Percentiles rank a stretch among this genome's conserved stretches.
Conservation (phyloP, 2,329 filamentous ascomycete species). For the Tolypocladium tropicale region DNA sequence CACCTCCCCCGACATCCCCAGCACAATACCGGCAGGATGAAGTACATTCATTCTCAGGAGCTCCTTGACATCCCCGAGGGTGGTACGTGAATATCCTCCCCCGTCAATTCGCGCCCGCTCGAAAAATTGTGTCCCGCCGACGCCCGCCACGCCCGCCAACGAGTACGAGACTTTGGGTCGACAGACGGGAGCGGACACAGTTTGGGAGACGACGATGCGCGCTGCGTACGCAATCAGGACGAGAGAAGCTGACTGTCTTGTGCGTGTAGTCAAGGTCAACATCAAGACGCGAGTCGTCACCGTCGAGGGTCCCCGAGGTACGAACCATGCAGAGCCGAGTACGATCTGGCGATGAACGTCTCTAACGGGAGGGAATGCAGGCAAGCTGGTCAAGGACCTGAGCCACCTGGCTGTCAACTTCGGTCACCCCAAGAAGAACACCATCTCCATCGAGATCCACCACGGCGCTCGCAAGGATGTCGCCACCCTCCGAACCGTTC, state of each 20-base stretch:
- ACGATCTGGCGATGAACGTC: background rate
- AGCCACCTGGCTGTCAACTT: conserved; percentile 96
- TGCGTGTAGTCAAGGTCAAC: conserved; percentile 74
- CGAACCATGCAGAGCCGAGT: conserved; percentile 15
- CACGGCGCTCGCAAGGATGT: conserved; percentile 97
- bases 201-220: background rate
- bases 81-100: conserved; percentile 56
- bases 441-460: conserved; percentile 97
- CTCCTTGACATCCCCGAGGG: conserved; percentile 90
- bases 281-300: conserved; percentile 97
- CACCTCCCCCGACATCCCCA: conserved; percentile 32
- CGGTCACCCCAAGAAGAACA: conserved; percentile 71
- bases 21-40: conserved; percentile 72
- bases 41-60: conserved; percentile 99
- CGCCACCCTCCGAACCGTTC: conserved; percentile 94
- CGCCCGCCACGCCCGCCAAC: background rate
- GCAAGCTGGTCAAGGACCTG: conserved; percentile 95
- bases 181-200: background rate
- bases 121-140: conserved; percentile 6
- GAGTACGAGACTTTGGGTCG: background rate
- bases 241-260: conserved; percentile 18
- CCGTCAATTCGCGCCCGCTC: background rate
- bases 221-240: background rate
- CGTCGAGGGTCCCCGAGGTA: conserved; percentile 93
- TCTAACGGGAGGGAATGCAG: conserved; percentile 29